Evolutionary conservation across 129 eudicot species (phyloP).

Genomic region (Tagetes erecta): DNA sequence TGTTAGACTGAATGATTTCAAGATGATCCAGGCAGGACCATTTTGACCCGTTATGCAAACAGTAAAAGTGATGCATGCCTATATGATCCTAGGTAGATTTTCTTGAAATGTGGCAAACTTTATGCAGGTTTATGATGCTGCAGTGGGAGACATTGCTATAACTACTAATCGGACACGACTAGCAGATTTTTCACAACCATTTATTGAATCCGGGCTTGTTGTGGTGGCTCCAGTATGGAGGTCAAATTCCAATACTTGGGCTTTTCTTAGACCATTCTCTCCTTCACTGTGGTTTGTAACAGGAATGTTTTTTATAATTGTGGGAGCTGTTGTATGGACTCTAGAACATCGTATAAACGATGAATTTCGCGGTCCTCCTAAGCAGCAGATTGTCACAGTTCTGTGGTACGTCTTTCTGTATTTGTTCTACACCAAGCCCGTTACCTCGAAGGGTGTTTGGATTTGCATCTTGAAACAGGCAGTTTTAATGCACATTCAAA

Average conservation of each 20-base stretch:
- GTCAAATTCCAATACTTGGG: conserved; percentile 48
- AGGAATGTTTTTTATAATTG: conserved; percentile 47
- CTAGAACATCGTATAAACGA: conserved; percentile 74
- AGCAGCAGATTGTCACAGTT: conserved; percentile 52
- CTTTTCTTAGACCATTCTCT: conserved; percentile 57
- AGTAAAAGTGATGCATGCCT: neutral
- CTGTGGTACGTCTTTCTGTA: conserved; percentile 43
- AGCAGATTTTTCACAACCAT: conserved; percentile 68
- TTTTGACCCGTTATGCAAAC: neutral
- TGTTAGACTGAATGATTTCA: neutral
- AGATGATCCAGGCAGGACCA: neutral
- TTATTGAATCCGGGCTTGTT: conserved; percentile 65
- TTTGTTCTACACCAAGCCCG: neutral
- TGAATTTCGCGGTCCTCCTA: conserved; percentile 77
- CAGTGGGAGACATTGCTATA: conserved; percentile 57
- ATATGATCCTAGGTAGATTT: conserved; percentile 14
- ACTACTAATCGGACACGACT: conserved; percentile 54
- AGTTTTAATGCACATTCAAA: too few species aligned
- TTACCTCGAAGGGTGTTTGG: neutral
- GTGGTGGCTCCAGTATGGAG: conserved; percentile 59
- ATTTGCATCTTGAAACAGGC: neutral
- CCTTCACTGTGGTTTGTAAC: conserved; percentile 60
- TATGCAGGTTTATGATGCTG: conserved; percentile 59
- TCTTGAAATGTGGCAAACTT: neutral
- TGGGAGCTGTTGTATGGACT: conserved; percentile 64